Base-by-base conservation (phyloP, 345 rosid species). In the Lenwebbia sp. region DNA sequence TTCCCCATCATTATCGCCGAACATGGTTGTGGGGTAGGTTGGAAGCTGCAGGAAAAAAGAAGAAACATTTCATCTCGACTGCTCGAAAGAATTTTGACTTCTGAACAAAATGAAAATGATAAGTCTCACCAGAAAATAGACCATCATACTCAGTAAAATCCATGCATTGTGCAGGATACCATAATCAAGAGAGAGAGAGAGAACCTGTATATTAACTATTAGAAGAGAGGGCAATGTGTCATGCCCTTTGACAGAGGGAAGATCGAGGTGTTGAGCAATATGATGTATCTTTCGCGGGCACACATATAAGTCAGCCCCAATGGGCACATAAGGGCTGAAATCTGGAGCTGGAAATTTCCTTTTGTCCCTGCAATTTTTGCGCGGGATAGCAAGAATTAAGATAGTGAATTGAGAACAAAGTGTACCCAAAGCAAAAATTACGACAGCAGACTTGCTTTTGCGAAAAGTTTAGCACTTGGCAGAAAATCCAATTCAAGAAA, bases 211-310 rank as follows among this genome's bases (percentile, higher is more conserved):
- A 88, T 96, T 96, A 82, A 96, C 92, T 70, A 96, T 92, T 65
- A 96, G 88, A 54, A 94, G 92, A 52, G 89, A 83, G 0, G 98
- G 98, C 23, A 92, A 82, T 65, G 92, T 89, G 3, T 88, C 91
- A 40, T 90, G 87, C 1, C 92, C 51, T 83, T 91, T 92, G 47
- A 91, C 84, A 26, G 83, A 83, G 85, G 96, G 96, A 57, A 93
- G 96, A 86, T 95, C 98, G 56, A 96, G 92, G 85, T 95, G 93
- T 65, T 92, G 96, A 86, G 98, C 96, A 90, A 95, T 96, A 88
- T 95, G 98, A 88, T 86, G 87, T 37, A 93, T 92, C 91, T 96
- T 96, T 83, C 89, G 86, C 22, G 94, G 90, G 91, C 94, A 96
- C 14, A 88, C 88, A 85, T 92, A 92, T 50, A 96, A 88, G 90